Evolutionary conservation across 805 yeast genomes (phyloP), one percentile per base, ranked within the genome.

Genomic region (Yamadazyma philogaea): DNA sequence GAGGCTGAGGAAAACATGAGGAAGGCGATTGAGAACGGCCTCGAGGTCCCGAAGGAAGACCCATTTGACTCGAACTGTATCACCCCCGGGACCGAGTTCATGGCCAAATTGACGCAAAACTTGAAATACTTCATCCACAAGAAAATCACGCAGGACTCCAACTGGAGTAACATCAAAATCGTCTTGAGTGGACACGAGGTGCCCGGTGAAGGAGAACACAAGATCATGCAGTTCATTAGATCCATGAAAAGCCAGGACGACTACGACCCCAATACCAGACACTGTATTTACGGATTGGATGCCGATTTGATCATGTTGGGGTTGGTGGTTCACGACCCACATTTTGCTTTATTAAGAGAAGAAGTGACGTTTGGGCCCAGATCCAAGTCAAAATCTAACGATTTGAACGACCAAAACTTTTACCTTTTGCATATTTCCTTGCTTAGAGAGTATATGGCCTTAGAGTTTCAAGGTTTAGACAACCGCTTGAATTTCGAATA

Each of bases 151-250:
- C 84, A 85, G 39, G 98, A 91, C 59, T 69, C 90, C 10, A 78
- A 81, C 42, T 91, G 98, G 98, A 84, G 85, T 50, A 75, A 78
- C 40, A 72, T 87, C 40, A 77, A 85, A 42, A 75, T 91, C 46
- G 73, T 91, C 22, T 74, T 91, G 47, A 84, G 93, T 41, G 98
- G 96, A 28, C 96, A 88, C 56, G 96, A 90, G 62, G 97, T 87
- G 15, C 98, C 98, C 3, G 98, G 98, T 53, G 98, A 91, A 72
- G 98, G 98, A 66, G 98, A 91, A 68, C 98, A 91, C 67, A 91
- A 91, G 59, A 89, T 91, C 52, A 91, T 90, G 97, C 87, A 87
- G 54, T 88, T 79, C 55, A 88, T 91, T 50, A 81, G 97, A 66
- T 68, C 78, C 33, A 75, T 81, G 65, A 84, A 86, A 60, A 77